Conservation (phyloP, 1,139 yeast genomes). For the Kurtzmaniella quercitrusa region DNA sequence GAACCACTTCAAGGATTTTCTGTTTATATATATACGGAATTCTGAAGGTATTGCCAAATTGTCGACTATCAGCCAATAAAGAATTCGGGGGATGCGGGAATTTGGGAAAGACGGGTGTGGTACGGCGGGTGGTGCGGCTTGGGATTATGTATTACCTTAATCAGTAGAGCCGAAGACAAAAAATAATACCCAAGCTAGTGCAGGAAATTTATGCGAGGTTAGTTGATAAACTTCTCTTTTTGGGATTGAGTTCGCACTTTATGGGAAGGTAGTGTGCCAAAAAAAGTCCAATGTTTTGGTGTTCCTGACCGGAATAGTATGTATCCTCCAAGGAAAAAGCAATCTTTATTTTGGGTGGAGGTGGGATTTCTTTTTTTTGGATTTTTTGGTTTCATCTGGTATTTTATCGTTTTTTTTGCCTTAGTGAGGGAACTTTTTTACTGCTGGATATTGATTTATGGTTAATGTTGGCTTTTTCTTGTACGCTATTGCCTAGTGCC, state of each 20-base stretch:
- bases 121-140: slow-evolving; percentile 2
- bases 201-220: neutral
- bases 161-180: neutral
- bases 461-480: no score
- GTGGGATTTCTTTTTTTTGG: no score
- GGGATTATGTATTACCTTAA: neutral
- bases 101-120: slow-evolving; percentile 6
- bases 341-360: neutral
- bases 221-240: neutral
- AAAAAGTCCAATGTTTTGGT: neutral
- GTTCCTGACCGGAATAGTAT: neutral
- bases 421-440: no score
- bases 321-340: neutral
- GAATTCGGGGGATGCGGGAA: slow-evolving; percentile 10
- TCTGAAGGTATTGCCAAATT: slow-evolving; percentile 7
- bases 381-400: neutral
- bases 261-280: neutral
- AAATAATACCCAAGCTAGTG: neutral
- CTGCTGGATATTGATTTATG: no score
- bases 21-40: slow-evolving; percentile 3
- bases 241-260: neutral
- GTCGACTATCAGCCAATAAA: slow-evolving; percentile 12
- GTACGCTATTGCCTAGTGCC: no score
- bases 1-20: slow-evolving; percentile 1
- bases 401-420: no score